These are phyloP conservation scores for Boletus sp. DNA, from an alignment of 1,284 basidiomycete species.

Conservation along the genomic window DNA sequence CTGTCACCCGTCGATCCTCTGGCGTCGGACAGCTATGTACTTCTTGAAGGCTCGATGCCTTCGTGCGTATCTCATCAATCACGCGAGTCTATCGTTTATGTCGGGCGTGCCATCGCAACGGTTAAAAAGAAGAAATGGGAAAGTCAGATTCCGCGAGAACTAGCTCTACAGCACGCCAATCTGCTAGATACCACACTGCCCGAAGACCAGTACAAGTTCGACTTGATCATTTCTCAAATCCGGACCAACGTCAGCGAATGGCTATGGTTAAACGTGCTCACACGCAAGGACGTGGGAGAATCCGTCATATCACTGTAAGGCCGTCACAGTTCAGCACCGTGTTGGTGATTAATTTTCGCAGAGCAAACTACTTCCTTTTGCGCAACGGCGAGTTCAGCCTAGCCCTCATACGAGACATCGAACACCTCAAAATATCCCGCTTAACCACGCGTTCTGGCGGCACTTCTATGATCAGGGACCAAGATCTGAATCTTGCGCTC, in stretches of 20 bases:
- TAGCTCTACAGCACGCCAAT: constrained; percentile 61
- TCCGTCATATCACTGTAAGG: constrained; percentile 70
- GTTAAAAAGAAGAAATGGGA: constrained; percentile 78
- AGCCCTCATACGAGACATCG: constrained; percentile 77
- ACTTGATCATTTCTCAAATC: constrained; percentile 66
- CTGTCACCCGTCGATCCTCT: constrained; percentile 55
- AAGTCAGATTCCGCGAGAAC: constrained; percentile 63
- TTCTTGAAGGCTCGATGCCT: constrained; percentile 66
- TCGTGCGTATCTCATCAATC: constrained; percentile 67
- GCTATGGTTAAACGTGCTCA: constrained; percentile 88
- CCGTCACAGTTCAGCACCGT: constrained; percentile 4
- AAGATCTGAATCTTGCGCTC: constrained; percentile 78
- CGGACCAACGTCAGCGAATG: constrained; percentile 78
- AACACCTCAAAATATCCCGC: constrained; percentile 72
- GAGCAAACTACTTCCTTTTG: constrained; percentile 81
- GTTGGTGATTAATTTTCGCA: constrained; percentile 31
- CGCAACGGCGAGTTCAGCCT: constrained; percentile 84
- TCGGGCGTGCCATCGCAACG: constrained; percentile 83
- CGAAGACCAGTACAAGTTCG: constrained; percentile 73
- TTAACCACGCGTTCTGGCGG: constrained; percentile 61
- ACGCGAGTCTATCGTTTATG: constrained; percentile 78
- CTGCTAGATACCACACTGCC: constrained; percentile 64
- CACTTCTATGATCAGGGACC: constrained; percentile 77
- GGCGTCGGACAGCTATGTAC: constrained; percentile 50
- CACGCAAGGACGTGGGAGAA: constrained; percentile 74